Evolutionary conservation across 1,139 yeast genomes (phyloP), one percentile per base, ranked within the genome.

Genomic region (Protomyces pachydermus): DNA sequence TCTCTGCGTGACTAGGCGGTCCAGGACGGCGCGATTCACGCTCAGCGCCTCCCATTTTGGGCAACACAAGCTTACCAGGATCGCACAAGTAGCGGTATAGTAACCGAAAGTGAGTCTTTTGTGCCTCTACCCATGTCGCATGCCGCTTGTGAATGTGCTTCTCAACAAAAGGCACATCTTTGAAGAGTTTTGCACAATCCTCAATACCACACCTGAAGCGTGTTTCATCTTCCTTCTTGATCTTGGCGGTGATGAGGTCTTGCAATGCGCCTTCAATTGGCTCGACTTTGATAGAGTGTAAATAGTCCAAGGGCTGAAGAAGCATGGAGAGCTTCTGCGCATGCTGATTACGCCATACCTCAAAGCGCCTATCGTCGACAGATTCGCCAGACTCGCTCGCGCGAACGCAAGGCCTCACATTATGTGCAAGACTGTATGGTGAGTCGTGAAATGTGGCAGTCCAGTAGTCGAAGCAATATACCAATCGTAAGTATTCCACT

Each of bases 71-170:
- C 25, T 68, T 56, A 61, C 67, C 58, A 16, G 68, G 65, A 53
- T 68, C 70, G 9, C 61, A 42, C 18, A 68, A 65, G 51, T 68
- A 68, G 20, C 55, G 48, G 35, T 65, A 57, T 23, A 68, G 52
- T 42, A 65, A 39, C 18, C 25, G 42, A 6, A 64, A 65, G 25
- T 67, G 68, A 23, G 48, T 34, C 46, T 65, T 64, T 25, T 65
- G 52, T 18, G 42, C 39, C 10, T 61, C 65, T 12, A 69, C 46
- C 66, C 69, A 69, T 4, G 69, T 71, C 32, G 60, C 60, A 51
- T 69, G 71, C 52, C 69, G 66, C 50, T 67, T 69, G 53, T 57
- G 65, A 42, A 69, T 68, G 52, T 69, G 71, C 46, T 69, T 69
- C 28, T 54, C 54, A 42, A 69, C 71, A 54, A 69, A 69, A 14